A percentile compares a stretch with the other conserved stretches of the same genome.
These are phyloP conservation scores for Tubosaeta sp. DNA, from an alignment of 768 basidiomycete genomes.

Conservation along the genomic window DNA sequence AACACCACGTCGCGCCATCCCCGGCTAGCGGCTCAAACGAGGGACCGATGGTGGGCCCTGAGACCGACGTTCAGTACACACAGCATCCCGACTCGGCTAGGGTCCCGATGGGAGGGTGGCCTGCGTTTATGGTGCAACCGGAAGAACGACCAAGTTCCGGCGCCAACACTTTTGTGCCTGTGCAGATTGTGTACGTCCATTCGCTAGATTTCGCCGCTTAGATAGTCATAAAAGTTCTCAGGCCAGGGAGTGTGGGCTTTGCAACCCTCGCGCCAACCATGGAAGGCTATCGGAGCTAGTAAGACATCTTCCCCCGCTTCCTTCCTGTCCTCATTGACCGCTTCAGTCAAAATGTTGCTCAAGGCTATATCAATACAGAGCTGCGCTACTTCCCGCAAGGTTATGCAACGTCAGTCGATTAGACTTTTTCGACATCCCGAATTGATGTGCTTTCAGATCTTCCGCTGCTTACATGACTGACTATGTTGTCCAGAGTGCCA, in stretches of 20 bases:
- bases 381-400: constrained; percentile 1
- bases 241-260: constrained; percentile 4
- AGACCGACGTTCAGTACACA: neutral
- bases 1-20: neutral
- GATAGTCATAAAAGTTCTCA: neutral
- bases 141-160: constrained; percentile 7
- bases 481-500: neutral
- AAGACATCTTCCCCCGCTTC: neutral
- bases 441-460: constrained; percentile 5
- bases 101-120: constrained; percentile 2
- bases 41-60: constrained; percentile 5
- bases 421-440: neutral
- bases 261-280: neutral
- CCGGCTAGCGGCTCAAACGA: constrained; percentile 5
- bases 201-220: neutral
- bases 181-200: constrained; percentile 12
- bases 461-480: constrained; percentile 1
- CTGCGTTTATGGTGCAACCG: neutral
- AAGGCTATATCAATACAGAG: neutral
- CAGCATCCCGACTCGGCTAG: constrained; percentile 6
- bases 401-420: constrained; percentile 13
- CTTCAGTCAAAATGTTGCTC: constrained; percentile 8
- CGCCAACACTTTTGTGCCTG: neutral
- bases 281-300: constrained; percentile 12
- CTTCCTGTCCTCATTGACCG: neutral